phyloP scores from a whole-genome alignment of 2,329 filamentous ascomycete genomes.

The Grosmannia penicillata region DNA sequence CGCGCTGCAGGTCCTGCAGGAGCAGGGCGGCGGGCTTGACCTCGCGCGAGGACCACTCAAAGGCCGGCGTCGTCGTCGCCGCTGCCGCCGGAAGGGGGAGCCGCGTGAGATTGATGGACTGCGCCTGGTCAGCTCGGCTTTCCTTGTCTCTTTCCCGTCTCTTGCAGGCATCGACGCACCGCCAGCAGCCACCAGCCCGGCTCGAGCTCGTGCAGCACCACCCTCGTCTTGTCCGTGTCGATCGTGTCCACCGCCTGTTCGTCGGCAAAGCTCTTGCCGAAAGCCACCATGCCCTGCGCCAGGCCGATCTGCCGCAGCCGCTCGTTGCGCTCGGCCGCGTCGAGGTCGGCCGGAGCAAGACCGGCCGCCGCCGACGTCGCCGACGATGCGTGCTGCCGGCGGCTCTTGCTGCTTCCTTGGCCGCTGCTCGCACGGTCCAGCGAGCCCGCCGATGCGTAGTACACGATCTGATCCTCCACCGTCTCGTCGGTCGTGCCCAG shows the following conservation, averaged over 20 bases:
- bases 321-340: constrained; percentile 63
- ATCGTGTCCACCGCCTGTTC: constrained; percentile 66
- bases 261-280: constrained; percentile 74
- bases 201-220: constrained; percentile 78
- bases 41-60: constrained; percentile 82
- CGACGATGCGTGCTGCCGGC: constrained; percentile 23
- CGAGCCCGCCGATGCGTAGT: too few relatives aligned
- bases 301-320: constrained; percentile 84
- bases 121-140: background rate
- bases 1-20: constrained; percentile 65
- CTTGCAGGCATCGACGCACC: constrained; percentile 38
- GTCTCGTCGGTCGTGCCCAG: constrained; percentile 48
- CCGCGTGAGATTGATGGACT: constrained; percentile 12
- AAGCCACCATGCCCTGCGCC: constrained; percentile 91
- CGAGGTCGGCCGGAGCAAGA: constrained; percentile 26
- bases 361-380: constrained; percentile 7
- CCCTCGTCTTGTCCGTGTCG: constrained; percentile 78
- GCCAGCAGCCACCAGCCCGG: constrained; percentile 90
- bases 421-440: constrained; percentile 49
- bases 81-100: constrained; percentile 13
- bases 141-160: too few relatives aligned
- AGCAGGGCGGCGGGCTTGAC: constrained; percentile 70
- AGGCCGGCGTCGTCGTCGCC: constrained; percentile 24
- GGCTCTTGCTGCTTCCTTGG: background rate
- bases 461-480: constrained; percentile 73